Base-by-base conservation (phyloP, 306 rosid genomes). In the Aeschynomene evenia region DNA sequence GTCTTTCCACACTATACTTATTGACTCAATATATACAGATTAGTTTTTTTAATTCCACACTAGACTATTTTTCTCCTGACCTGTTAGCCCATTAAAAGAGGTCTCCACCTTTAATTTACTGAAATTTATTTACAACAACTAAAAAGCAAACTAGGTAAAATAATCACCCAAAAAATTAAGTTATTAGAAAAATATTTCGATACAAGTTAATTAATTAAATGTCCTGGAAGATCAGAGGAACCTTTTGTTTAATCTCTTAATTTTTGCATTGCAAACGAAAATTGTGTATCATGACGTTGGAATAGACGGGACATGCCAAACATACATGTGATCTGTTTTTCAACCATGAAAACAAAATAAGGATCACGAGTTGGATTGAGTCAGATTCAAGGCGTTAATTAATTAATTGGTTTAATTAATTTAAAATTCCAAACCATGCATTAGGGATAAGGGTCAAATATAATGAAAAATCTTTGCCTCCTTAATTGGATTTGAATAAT, bases 381-480 rank as follows among this genome's bases (percentile, higher is more conserved):
- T 68, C 48, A 59, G 26, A 55, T 0, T n/a, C 36, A 9, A 14
- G 31, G 11, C 8, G 23, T 7, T 9, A 5, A 4, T n/a, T 28
- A 26, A 18, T 7, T 9, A 5, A 4, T n/a, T 28, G 37, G 33
- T 60, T 34, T 11, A 57, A 66, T 48, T n/a, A 66, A 37, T 22
- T 67, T 51, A 54, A 37, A 68, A 46, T 23, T 59, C 43, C 4
- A 20, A 49, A 48, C 49, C 70, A 67, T 48, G 51, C 4, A 26
- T 24, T 76, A 20, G 24, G 8, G 50, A 79, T 56, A 68, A 40
- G 56, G 79, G 16, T 63, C 64, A 68, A 56, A 74, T 48, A 28
- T 42, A 18, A 11, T 33, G 12, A 23, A 56, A 76, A 36, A 50
- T 37, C 12, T 48, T n/a, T 60, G 53, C 1, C 45, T 50, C 7